phyloP scores from a whole-genome alignment of 1,284 basidiomycete species.

The Macrocybe sp. region DNA sequence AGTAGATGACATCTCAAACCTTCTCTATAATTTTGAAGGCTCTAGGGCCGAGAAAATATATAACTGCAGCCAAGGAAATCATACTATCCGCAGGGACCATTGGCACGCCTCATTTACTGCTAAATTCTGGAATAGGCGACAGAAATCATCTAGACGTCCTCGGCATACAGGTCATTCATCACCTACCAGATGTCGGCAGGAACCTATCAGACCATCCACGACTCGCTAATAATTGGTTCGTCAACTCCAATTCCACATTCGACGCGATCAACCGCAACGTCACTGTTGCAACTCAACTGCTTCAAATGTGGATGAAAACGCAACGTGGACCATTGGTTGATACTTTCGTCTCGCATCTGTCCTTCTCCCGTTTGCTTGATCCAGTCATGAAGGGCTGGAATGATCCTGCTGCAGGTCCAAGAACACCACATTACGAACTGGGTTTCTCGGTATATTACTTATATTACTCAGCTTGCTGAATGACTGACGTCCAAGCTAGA shows the following conservation, averaged over 20 bases:
- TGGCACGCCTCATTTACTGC: conserved; percentile 38
- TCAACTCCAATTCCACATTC: conserved; percentile 9
- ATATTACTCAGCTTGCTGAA: neutral
- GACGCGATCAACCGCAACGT: conserved; percentile 13
- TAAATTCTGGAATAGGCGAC: conserved; percentile 45
- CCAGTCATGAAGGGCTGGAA: neutral
- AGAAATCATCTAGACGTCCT: conserved; percentile 26
- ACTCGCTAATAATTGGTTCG: conserved; percentile 18
- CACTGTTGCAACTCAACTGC: conserved; percentile 10
- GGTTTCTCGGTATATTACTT: conserved; percentile 8
- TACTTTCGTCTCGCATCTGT: conserved; percentile 11
- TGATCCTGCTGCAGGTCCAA: conserved; percentile 13
- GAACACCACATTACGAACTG: conserved; percentile 14
- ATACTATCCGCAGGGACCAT: conserved; percentile 37
- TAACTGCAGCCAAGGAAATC: conserved; percentile 23
- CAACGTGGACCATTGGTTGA: conserved; percentile 13
- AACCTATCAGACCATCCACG: conserved; percentile 28
- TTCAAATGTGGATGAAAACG: conserved; percentile 5
- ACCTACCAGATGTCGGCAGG: conserved; percentile 39
- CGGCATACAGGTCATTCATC: conserved; percentile 28
- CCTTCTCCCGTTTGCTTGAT: conserved; percentile 7
- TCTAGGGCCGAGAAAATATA: conserved; percentile 2
- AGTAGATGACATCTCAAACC: conserved; percentile 21
- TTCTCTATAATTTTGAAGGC: neutral
- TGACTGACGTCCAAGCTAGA: conserved; percentile 2